Evolutionary conservation across 2,329 filamentous ascomycete genomes (phyloP).

Genomic region (Diaporthe citriasiana): DNA sequence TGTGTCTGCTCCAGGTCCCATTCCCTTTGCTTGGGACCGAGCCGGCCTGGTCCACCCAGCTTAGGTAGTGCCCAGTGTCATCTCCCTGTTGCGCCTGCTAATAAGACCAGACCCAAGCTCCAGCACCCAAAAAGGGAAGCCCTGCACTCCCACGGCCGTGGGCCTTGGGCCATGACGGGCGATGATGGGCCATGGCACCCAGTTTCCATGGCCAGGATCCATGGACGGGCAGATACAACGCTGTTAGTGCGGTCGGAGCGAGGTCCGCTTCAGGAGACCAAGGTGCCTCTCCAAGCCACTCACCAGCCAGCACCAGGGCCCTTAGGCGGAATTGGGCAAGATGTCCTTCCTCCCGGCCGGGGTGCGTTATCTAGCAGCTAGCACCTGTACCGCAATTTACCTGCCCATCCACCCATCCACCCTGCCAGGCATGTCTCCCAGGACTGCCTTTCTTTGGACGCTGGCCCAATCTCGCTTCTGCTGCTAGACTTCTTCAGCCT

Average conservation of each 20-base stretch:
- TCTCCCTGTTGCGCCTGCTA: slow-evolving; percentile 24
- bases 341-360: slow-evolving; percentile 31
- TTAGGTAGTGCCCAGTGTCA: slow-evolving; percentile 34
- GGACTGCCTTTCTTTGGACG: slow-evolving; percentile 37
- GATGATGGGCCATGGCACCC: slow-evolving; percentile 23
- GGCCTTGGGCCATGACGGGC: slow-evolving; percentile 16
- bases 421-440: slow-evolving; percentile 37
- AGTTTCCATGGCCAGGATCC: slow-evolving; percentile 14
- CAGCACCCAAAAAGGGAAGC: slow-evolving; percentile 26
- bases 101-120: slow-evolving; percentile 32
- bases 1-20: slow-evolving; percentile 2
- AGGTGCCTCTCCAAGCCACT: slow-evolving; percentile 27
- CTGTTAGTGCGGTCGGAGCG: slow-evolving; percentile 25
- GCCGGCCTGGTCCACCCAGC: slow-evolving; percentile 10
- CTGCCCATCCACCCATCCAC: slow-evolving; percentile 37
- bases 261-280: slow-evolving; percentile 30
- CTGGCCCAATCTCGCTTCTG: slow-evolving; percentile 63
- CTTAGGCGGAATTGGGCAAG: slow-evolving; percentile 35
- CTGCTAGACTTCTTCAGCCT: slow-evolving; percentile 62
- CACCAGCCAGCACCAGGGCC: slow-evolving; percentile 4
- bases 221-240: slow-evolving; percentile 23
- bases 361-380: slow-evolving; percentile 32
- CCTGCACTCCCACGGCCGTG: slow-evolving; percentile 23
- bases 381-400: slow-evolving; percentile 33
- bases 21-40: not conserved